phyloP scores from a whole-genome alignment of 257 asterid species.

The Solanum chmielewskii region DNA sequence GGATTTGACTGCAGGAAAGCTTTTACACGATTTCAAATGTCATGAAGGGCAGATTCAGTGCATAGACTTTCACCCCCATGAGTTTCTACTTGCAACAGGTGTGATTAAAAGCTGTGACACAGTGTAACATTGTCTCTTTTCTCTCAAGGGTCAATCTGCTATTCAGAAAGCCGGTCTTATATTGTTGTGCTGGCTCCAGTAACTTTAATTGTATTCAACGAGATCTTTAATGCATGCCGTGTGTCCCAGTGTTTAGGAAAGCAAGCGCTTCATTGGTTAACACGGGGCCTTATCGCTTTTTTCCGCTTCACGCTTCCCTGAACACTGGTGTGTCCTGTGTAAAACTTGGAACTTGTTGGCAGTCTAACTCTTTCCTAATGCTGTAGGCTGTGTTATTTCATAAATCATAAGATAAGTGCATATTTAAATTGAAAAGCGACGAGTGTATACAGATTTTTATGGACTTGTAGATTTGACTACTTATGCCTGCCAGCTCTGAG shows the following conservation, averaged over 20 bases:
- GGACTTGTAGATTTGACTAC: background rate
- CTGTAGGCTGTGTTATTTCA: background rate
- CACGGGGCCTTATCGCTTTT: too few species aligned
- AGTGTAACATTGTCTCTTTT: slow-evolving; percentile 1
- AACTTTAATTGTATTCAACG: background rate
- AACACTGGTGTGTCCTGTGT: background rate
- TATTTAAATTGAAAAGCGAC: background rate
- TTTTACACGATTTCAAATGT: slow-evolving; percentile 79
- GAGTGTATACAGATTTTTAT: background rate
- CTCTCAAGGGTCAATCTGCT: background rate
- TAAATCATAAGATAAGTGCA: background rate
- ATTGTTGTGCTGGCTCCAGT: background rate
- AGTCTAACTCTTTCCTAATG: background rate
- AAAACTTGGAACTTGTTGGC: background rate
- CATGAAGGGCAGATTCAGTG: slow-evolving; percentile 94
- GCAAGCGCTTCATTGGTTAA: too few species aligned
- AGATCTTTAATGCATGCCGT: background rate
- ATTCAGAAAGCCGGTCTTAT: background rate
- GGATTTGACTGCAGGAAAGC: slow-evolving; percentile 99
- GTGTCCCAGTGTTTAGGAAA: background rate
- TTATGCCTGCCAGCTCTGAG: background rate
- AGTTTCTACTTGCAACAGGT: slow-evolving; percentile 98
- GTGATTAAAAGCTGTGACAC: slow-evolving; percentile 5
- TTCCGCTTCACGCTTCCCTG: too few species aligned
- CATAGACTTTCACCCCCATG: slow-evolving; percentile 96